Evolutionary conservation across 2,329 filamentous ascomycete species (phyloP).

Genomic region (Emydomyces testavorans): DNA sequence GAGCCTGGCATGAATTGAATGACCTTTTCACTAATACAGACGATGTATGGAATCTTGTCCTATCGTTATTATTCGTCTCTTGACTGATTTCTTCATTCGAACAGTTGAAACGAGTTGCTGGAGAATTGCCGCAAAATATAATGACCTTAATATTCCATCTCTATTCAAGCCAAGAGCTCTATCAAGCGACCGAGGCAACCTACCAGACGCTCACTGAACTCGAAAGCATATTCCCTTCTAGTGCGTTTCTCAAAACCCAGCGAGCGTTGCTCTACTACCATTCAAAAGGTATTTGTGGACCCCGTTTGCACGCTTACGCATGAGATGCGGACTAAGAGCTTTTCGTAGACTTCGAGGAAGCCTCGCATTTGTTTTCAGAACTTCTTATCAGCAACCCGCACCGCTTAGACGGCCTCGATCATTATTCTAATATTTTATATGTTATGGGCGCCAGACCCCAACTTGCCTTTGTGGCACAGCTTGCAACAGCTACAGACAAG

Average conservation of each 20-base stretch:
- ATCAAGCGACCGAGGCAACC: constrained; percentile 66
- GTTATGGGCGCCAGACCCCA: constrained; percentile 81
- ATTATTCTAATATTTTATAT: constrained; percentile 95
- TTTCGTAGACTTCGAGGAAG: constrained; percentile 48
- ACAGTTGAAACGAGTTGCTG: constrained; percentile 59
- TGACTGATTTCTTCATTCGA: constrained; percentile 1
- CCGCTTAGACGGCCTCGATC: constrained; percentile 78
- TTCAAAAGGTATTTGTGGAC: constrained; percentile 46
- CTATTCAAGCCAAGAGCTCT: constrained; percentile 80
- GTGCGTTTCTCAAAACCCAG: constrained; percentile 82
- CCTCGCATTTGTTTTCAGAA: constrained; percentile 53
- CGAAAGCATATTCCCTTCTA: constrained; percentile 71
- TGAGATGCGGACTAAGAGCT: background rate
- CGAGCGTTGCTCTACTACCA: constrained; percentile 82
- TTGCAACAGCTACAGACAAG: constrained; percentile 84
- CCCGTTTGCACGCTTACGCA: background rate
- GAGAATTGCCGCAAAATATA: constrained; percentile 73
- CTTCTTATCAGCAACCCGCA: constrained; percentile 55
- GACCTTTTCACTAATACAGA: constrained; percentile 67
- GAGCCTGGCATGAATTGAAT: constrained; percentile 87
- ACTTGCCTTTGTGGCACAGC: constrained; percentile 79
- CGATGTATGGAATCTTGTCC: constrained; percentile 49
- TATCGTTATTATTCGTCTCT: constrained; percentile 1
- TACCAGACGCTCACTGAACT: constrained; percentile 66
- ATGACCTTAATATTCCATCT: constrained; percentile 91